phyloP scores from a whole-genome alignment of 352 stramenopile species.

The Nothophytophthora sp. region DNA sequence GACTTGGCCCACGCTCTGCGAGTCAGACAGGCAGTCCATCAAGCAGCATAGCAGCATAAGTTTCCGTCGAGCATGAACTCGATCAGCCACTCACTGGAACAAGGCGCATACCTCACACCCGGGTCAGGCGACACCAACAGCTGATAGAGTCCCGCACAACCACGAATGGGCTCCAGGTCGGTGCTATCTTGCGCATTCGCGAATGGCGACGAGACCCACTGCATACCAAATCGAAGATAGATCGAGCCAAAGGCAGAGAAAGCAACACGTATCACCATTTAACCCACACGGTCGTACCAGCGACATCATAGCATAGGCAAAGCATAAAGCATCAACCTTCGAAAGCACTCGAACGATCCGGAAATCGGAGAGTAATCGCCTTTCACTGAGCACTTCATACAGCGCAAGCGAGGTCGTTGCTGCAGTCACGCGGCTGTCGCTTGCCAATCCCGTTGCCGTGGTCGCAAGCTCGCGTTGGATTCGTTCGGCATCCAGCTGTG shows the following conservation, averaged over 20 bases:
- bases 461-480: constrained; percentile 54
- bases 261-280: too few species aligned
- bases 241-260: too few species aligned
- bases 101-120: constrained; percentile 54
- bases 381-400: constrained; percentile 83
- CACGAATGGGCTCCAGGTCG: constrained; percentile 47
- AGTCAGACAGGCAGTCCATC: too few species aligned
- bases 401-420: constrained; percentile 46
- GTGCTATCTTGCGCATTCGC: constrained; percentile 37
- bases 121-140: constrained; percentile 79
- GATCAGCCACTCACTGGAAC: not conserved
- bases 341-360: constrained; percentile 75
- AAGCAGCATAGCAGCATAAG: constrained; percentile 2
- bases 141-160: constrained; percentile 73
- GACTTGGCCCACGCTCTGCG: constrained; percentile 66
- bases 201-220: constrained; percentile 48
- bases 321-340: constrained; percentile 32
- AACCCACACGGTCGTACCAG: too few species aligned
- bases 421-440: constrained; percentile 26
- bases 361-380: constrained; percentile 80
- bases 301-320: too few species aligned
- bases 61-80: not conserved
- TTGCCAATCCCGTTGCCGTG: constrained; percentile 19
- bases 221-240: constrained; percentile 1
- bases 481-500: constrained; percentile 69